Conservation (phyloP, 2,329 filamentous ascomycete genomes). For the Cordyceps javanica region DNA sequence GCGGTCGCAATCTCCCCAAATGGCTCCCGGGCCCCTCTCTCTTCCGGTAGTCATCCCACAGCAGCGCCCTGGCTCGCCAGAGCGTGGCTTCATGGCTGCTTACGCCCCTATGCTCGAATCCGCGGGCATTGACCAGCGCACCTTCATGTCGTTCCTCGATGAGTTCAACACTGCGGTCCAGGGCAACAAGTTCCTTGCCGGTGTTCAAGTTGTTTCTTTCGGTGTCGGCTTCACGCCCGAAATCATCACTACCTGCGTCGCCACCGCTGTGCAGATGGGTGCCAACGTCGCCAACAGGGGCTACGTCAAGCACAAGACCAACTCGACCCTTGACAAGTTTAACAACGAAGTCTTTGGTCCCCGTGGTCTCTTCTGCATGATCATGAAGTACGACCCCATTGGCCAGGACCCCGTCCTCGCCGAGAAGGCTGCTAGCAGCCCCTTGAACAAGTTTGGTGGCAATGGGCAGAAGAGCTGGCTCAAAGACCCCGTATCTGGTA, state of each 20-base stretch:
- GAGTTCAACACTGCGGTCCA: slow-evolving; percentile 14
- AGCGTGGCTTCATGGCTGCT: slow-evolving; percentile 15
- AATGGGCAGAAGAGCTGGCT: slow-evolving; percentile 6
- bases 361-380: slow-evolving; percentile 14
- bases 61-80: slow-evolving; percentile 13
- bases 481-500: slow-evolving; percentile 12
- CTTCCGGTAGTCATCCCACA: slow-evolving; percentile 14
- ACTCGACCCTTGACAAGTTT: slow-evolving; percentile 13
- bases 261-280: slow-evolving; percentile 13
- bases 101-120: slow-evolving; percentile 12
- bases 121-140: slow-evolving; percentile 12
- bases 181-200: slow-evolving; percentile 13
- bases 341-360: slow-evolving; percentile 13
- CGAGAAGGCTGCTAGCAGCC: not conserved
- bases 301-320: slow-evolving; percentile 14
- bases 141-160: slow-evolving; percentile 12
- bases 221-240: slow-evolving; percentile 13
- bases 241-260: slow-evolving; percentile 13
- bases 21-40: slow-evolving; percentile 11
- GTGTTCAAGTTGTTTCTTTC: slow-evolving; percentile 14
- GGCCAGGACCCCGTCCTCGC: slow-evolving; percentile 4
- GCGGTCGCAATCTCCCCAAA: slow-evolving; percentile 6
- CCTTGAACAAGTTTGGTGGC: not conserved
- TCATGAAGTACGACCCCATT: slow-evolving; percentile 15
- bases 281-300: slow-evolving; percentile 13